Percentiles rank a stretch among this genome's conserved stretches.
Evolutionary conservation across 192 early-diverging fungal genomes (phyloP).

Genomic region (Backusella macrospora): DNA sequence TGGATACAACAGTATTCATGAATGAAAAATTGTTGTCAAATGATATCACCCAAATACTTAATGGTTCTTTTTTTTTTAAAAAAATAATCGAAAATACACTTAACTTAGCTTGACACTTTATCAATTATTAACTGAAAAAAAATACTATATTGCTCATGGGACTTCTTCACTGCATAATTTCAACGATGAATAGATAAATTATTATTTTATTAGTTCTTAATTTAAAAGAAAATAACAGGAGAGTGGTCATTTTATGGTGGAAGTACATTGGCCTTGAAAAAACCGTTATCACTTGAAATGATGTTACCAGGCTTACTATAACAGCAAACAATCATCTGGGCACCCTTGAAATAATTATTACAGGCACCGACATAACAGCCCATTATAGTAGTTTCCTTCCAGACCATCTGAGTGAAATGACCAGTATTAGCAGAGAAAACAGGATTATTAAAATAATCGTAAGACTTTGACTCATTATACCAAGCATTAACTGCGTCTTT

Average conservation of each 20-base stretch:
- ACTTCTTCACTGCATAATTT: too few relatives aligned
- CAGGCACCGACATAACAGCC: slow-evolving; percentile 40
- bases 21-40: too few relatives aligned
- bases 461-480: slow-evolving; percentile 48
- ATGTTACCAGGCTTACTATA: slow-evolving; percentile 49
- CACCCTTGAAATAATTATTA: slow-evolving; percentile 17
- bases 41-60: too few relatives aligned
- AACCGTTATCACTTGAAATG: slow-evolving; percentile 13
- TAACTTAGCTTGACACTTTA: too few relatives aligned
- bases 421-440: slow-evolving; percentile 42
- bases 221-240: not conserved
- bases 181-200: too few relatives aligned
- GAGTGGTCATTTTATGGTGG: not conserved
- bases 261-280: slow-evolving; percentile 43
- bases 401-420: slow-evolving; percentile 54
- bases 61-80: too few relatives aligned
- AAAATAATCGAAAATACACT: too few relatives aligned
- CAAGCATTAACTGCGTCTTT: slow-evolving; percentile 38
- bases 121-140: too few relatives aligned
- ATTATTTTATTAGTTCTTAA: too few relatives aligned
- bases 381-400: slow-evolving; percentile 35
- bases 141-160: too few relatives aligned
- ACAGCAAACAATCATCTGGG: slow-evolving; percentile 45
- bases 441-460: slow-evolving; percentile 47
- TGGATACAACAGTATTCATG: too few relatives aligned